A percentile compares a stretch with the other conserved stretches of the same genome.
Evolutionary conservation across 2,329 filamentous ascomycete species (phyloP).

Genomic region (Magnaporthales sp.): DNA sequence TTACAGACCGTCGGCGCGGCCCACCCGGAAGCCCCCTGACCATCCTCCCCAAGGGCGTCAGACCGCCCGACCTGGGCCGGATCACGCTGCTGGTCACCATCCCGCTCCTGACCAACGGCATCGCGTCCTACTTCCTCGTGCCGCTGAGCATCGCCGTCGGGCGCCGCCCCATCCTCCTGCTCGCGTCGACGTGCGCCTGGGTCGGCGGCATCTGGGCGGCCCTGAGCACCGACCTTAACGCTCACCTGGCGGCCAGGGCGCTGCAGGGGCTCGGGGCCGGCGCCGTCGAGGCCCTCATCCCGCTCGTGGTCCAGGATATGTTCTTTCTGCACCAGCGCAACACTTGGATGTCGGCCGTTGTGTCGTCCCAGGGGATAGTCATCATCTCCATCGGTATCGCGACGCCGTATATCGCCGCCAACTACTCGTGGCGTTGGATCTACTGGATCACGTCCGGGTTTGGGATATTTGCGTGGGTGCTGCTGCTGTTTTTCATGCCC

Average conservation of each 20-base stretch:
- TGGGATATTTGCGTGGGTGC: slow-evolving; percentile 23
- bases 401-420: slow-evolving; percentile 20
- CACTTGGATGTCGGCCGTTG: slow-evolving; percentile 21
- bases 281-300: slow-evolving; percentile 25
- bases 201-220: slow-evolving; percentile 26
- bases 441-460: slow-evolving; percentile 24
- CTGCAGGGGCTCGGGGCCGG: slow-evolving; percentile 26
- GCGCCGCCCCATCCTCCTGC: slow-evolving; percentile 24
- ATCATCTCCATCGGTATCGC: slow-evolving; percentile 20
- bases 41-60: slow-evolving; percentile 19
- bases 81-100: slow-evolving; percentile 23
- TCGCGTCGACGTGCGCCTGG: slow-evolving; percentile 23
- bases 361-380: slow-evolving; percentile 19
- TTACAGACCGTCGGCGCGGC: slow-evolving; percentile 7
- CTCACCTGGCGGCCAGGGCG: slow-evolving; percentile 23
- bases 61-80: slow-evolving; percentile 18
- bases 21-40: slow-evolving; percentile 16
- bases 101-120: slow-evolving; percentile 25
- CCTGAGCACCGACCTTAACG: slow-evolving; percentile 15
- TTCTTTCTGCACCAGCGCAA: slow-evolving; percentile 29
- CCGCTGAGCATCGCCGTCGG: slow-evolving; percentile 27
- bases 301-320: slow-evolving; percentile 28
- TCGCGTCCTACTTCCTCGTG: slow-evolving; percentile 26
- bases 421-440: slow-evolving; percentile 24
- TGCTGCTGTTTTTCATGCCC: slow-evolving; percentile 22